Percentiles rank a stretch among this genome's conserved stretches.
These are phyloP conservation scores for Vitis amurensis DNA, from an alignment of 164 flowering plant species.

Conservation along the genomic window DNA sequence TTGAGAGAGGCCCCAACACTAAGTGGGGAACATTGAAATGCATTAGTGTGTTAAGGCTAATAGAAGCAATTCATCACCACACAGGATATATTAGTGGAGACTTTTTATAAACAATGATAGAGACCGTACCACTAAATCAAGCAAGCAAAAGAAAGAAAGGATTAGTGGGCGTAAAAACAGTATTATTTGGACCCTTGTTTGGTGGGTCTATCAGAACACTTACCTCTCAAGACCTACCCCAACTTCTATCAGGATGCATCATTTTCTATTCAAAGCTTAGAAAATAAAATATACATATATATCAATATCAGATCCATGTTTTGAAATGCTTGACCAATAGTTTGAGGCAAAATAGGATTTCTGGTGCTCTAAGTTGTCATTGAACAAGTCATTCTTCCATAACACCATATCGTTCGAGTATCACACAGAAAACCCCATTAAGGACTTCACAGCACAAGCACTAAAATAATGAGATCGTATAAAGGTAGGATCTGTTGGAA, in stretches of 20 bases:
- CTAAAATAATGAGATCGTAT: neutral
- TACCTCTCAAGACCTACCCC: neutral
- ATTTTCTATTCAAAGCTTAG: neutral
- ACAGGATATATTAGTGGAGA: neutral
- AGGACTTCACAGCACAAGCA: constrained; percentile 5
- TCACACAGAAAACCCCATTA: neutral
- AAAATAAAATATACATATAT: neutral
- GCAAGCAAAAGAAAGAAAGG: constrained; percentile 2
- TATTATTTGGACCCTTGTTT: neutral
- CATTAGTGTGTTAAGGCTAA: constrained; percentile 1
- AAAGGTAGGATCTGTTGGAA: neutral
- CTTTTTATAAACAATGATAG: constrained; percentile 1
- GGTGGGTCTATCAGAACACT: constrained; percentile 11
- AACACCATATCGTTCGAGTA: constrained; percentile 10
- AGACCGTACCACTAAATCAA: constrained; percentile 14
- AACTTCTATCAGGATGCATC: neutral
- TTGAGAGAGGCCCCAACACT: neutral
- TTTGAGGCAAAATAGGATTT: neutral
- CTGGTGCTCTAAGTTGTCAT: neutral
- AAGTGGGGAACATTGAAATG: neutral
- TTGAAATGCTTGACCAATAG: constrained; percentile 5
- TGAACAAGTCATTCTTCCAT: neutral
- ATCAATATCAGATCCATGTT: neutral
- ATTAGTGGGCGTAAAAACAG: constrained; percentile 3
- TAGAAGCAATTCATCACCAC: constrained; percentile 12